phyloP scores from a whole-genome alignment of 1,284 basidiomycete species.

The Sporisorium graminicola region DNA sequence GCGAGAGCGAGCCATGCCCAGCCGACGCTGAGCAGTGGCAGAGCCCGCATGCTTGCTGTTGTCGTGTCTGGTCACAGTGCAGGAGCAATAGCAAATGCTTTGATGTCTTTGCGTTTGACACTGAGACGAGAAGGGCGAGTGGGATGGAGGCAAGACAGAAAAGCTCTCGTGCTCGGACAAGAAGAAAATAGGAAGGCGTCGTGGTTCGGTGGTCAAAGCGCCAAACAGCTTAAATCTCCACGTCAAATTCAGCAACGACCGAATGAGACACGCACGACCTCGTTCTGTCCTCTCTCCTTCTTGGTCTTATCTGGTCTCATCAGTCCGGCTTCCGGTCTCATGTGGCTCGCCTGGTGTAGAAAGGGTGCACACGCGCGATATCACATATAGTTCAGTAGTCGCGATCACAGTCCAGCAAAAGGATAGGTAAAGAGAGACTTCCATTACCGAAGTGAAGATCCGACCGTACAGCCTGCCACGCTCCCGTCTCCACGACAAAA shows the following conservation, averaged over 20 bases:
- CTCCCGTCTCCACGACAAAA: conserved; percentile 10
- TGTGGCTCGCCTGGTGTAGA: not conserved
- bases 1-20: conserved; percentile 34
- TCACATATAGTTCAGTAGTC: no score
- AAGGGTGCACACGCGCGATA: not conserved
- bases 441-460: conserved; percentile 14
- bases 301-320: not conserved
- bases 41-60: conserved; percentile 22
- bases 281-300: not conserved
- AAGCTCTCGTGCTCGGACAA: not conserved
- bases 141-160: conserved; percentile 1
- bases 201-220: conserved; percentile 26
- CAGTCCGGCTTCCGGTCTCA: not conserved
- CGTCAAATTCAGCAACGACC: conserved; percentile 20
- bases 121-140: not conserved
- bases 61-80: not conserved
- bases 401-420: not conserved
- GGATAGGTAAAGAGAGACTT: conserved; percentile 3
- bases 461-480: conserved; percentile 8
- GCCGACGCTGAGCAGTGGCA: conserved; percentile 21
- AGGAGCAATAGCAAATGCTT: not conserved
- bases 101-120: not conserved
- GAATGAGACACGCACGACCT: not conserved
- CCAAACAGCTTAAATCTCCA: conserved; percentile 13
- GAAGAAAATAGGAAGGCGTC: conserved; percentile 14